Evolutionary conservation across 352 stramenopile species (phyloP).

Genomic region (Plasmopara muralis): DNA sequence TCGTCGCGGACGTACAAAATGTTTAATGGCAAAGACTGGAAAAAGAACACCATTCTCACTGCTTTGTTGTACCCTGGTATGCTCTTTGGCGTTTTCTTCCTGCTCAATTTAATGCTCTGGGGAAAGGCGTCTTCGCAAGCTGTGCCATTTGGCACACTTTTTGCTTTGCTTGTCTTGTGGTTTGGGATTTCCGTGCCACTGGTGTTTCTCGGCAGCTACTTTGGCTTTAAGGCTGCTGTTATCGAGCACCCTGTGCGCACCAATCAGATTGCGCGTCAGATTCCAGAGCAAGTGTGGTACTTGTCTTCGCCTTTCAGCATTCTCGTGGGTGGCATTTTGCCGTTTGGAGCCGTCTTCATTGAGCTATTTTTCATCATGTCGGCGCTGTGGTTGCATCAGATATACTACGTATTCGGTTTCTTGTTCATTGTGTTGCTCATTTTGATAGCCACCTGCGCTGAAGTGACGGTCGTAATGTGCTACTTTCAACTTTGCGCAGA

Average conservation of each 20-base stretch:
- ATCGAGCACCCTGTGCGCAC: conserved; percentile 87
- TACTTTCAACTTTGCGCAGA: conserved; percentile 99
- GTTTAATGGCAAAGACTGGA: conserved; percentile 97
- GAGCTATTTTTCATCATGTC: conserved; percentile 99
- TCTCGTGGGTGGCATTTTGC: conserved; percentile 95
- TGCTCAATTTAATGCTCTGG: conserved; percentile 96
- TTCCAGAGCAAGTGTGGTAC: conserved; percentile 95
- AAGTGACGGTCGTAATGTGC: conserved; percentile 99
- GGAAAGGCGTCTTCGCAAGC: conserved; percentile 78
- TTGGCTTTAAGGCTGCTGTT: conserved; percentile 88
- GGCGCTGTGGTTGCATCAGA: conserved; percentile 98
- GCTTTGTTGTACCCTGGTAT: conserved; percentile 92
- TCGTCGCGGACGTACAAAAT: conserved; percentile 98
- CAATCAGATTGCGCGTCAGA: conserved; percentile 88
- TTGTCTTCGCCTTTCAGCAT: conserved; percentile 91
- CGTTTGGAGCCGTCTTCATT: conserved; percentile 99
- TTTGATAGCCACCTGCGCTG: conserved; percentile 94
- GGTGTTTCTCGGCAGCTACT: conserved; percentile 97
- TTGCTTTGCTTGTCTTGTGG: conserved; percentile 96
- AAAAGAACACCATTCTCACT: conserved; percentile 94
- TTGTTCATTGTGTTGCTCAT: conserved; percentile 98
- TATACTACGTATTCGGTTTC: conserved; percentile 99
- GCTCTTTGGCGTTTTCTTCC: conserved; percentile 92
- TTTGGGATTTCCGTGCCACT: conserved; percentile 97
- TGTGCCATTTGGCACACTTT: conserved; percentile 95